Conservation (phyloP, 257 asterid species). For the Solanum infundibuliforme region DNA sequence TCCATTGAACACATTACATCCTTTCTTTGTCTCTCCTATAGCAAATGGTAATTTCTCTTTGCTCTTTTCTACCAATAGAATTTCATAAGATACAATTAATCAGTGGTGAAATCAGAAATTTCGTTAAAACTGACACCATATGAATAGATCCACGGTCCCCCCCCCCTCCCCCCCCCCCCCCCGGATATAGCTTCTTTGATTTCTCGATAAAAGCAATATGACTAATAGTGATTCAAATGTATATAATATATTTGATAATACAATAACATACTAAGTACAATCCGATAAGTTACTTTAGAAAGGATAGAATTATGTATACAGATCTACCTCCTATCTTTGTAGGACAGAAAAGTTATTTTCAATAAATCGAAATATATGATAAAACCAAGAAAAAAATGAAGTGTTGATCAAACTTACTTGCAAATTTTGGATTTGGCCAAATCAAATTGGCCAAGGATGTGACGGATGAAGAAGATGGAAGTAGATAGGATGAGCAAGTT, state of each 20-base stretch:
- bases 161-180: too few species aligned
- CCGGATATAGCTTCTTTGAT: too few species aligned
- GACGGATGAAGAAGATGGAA: slow-evolving; percentile 37
- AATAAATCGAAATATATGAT: background rate
- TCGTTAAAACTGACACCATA: background rate
- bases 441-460: slow-evolving; percentile 25
- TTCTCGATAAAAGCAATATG: too few species aligned
- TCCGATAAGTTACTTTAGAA: background rate
- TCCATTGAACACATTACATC: slow-evolving; percentile 52
- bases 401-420: slow-evolving; percentile 4
- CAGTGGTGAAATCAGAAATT: too few species aligned
- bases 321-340: background rate
- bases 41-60: slow-evolving; percentile 19
- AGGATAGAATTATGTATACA: background rate
- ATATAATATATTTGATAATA: too few species aligned
- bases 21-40: slow-evolving; percentile 10
- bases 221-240: background rate
- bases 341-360: too few species aligned
- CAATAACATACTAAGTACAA: background rate
- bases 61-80: slow-evolving; percentile 7
- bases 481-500: background rate
- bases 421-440: background rate
- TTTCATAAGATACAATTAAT: background rate
- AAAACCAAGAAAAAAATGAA: background rate
- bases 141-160: background rate